Base-by-base conservation (phyloP, 176 grass and related monocot genomes). In the Juncus inflexus region DNA sequence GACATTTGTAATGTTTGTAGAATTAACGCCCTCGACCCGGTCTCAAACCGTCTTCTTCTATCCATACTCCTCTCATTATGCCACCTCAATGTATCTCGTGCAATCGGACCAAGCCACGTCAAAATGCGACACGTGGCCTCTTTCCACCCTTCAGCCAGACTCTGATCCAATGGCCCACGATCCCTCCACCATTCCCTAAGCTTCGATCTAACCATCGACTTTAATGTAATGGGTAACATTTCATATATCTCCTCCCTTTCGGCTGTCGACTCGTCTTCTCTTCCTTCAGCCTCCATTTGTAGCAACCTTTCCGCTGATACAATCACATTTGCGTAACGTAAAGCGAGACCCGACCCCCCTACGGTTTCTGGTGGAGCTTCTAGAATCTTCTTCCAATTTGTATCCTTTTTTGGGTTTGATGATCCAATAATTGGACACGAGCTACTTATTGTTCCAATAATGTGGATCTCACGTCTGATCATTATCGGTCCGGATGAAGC, bases 21-120 rank as follows among this genome's bases (percentile, higher is more conserved):
- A 75, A 78, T 79, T 62, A 84, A 78, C 38, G 57, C 67, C 1
- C 85, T 65, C 45, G 89, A 78, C 19, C 68, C n/a, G 19, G 68
- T 75, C 69, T 82, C 80, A 72, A 84, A 92, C 0, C 89, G 85
- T 69, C 69, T 63, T 57, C 69, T 78, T 49, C 89, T 68, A 63
- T 99, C 94, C 94, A 99, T 99, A 73, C 74, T 92, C 40, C 89
- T 78, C 80, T 92, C 94, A 54, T 79, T 81, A 69, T 99, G 72
- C 94, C 94, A 99, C 75, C 60, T 80, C 52, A 55, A 14, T 3
- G 94, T 99, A 73, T 92, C 72, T 43, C 60, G 74, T 36, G 94
- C 94, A 72, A 99, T 80, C 11, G 89, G 85, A 0, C 80, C 85
- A 64, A 99, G 78, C 94, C 94, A 99, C 7, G 77, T 83, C 64